A percentile compares a stretch with the other conserved stretches of the same genome.
Conservation (phyloP, 179 eudicot genomes). For the Pouteria campechiana region DNA sequence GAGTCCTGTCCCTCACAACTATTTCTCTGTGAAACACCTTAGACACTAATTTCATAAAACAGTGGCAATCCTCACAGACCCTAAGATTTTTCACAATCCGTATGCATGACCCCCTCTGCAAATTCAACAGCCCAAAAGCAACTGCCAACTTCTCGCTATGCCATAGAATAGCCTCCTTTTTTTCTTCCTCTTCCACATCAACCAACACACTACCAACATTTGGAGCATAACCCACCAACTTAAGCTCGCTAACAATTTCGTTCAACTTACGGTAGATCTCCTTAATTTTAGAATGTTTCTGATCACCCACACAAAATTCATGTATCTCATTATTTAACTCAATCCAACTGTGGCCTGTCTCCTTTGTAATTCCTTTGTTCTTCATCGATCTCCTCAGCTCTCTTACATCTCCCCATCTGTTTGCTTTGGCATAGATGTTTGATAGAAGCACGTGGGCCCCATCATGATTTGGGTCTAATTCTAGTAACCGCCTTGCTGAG, state of each 20-base stretch:
- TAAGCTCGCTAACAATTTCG: slow-evolving; percentile 31
- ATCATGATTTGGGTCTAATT: slow-evolving; percentile 39
- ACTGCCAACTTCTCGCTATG: slow-evolving; percentile 46
- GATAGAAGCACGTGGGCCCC: slow-evolving; percentile 45
- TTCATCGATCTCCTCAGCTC: slow-evolving; percentile 28
- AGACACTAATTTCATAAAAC: slow-evolving; percentile 37
- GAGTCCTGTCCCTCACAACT: slow-evolving; percentile 36
- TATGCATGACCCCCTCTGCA: slow-evolving; percentile 15
- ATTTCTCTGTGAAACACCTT: slow-evolving; percentile 24
- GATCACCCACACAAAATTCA: slow-evolving; percentile 32
- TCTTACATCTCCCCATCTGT: slow-evolving; percentile 32
- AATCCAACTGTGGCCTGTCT: slow-evolving; percentile 33
- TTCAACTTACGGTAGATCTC: slow-evolving; percentile 36
- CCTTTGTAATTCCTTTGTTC: slow-evolving; percentile 24
- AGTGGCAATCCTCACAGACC: slow-evolving; percentile 45
- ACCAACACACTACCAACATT: slow-evolving; percentile 23
- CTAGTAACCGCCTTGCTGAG: slow-evolving; percentile 43
- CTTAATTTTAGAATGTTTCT: slow-evolving; percentile 18
- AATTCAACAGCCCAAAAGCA: slow-evolving; percentile 23
- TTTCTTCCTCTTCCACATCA: slow-evolving; percentile 37
- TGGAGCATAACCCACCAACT: slow-evolving; percentile 30
- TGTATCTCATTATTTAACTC: slow-evolving; percentile 24
- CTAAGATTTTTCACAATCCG: slow-evolving; percentile 41
- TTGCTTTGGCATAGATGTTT: slow-evolving; percentile 33
- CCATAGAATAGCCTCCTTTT: slow-evolving; percentile 31